Evolutionary conservation across 371 early-diverging fungal species (phyloP).

Genomic region (Coemansia sp.): DNA sequence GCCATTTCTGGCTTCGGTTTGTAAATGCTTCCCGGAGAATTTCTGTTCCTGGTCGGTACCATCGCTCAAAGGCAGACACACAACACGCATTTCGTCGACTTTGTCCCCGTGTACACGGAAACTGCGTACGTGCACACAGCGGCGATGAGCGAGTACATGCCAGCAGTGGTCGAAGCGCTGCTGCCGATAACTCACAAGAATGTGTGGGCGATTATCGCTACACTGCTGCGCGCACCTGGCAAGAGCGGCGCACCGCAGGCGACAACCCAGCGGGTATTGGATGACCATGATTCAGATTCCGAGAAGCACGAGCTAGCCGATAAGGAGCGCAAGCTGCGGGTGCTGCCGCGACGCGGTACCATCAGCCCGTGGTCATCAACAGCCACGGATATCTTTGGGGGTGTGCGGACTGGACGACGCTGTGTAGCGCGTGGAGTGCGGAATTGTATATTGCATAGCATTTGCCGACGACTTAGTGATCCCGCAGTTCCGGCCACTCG

Average conservation of each 20-base stretch:
- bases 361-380: constrained; percentile 98
- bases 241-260: constrained; percentile 27
- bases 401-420: constrained; percentile 73
- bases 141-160: constrained; percentile 30
- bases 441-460: constrained; percentile 62
- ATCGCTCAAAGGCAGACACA: constrained; percentile 7
- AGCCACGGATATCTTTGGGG: constrained; percentile 97
- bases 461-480: constrained; percentile 24
- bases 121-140: constrained; percentile 10
- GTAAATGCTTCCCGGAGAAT: not conserved
- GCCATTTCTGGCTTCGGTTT: too few relatives aligned
- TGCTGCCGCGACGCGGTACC: constrained; percentile 89
- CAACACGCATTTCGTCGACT: too few relatives aligned
- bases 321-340: constrained; percentile 42
- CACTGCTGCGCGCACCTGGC: constrained; percentile 41
- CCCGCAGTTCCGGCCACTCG: not conserved
- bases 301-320: constrained; percentile 4
- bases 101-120: not conserved
- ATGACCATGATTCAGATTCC: not conserved
- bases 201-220: constrained; percentile 40
- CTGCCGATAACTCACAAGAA: constrained; percentile 4
- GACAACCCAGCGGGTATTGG: constrained; percentile 22
- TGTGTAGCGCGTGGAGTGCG: constrained; percentile 89
- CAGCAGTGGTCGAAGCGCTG: constrained; percentile 3
- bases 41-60: constrained; percentile 19